Evolutionary conservation across 2,329 filamentous ascomycete genomes (phyloP).

Genomic region (Scedosporium apiospermum): DNA sequence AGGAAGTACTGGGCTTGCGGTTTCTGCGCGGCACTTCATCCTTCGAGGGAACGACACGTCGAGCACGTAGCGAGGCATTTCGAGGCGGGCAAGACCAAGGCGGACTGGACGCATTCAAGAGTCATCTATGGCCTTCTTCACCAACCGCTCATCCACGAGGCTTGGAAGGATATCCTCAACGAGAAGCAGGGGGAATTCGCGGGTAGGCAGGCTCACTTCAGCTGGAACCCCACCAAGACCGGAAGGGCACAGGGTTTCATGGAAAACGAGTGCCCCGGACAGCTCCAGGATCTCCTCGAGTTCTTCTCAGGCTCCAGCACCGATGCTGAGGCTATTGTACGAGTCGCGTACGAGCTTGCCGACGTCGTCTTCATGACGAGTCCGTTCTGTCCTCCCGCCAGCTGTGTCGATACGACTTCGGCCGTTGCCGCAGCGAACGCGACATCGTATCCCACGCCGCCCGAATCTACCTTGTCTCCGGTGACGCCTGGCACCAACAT

Average conservation of each 20-base stretch:
- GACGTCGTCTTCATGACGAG: constrained; percentile 31
- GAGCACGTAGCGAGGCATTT: constrained; percentile 62
- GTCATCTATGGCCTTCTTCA: constrained; percentile 60
- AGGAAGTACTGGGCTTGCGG: constrained; percentile 61
- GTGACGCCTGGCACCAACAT: constrained; percentile 12
- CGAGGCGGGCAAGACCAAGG: constrained; percentile 51
- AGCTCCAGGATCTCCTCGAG: constrained; percentile 55
- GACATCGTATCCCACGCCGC: constrained; percentile 11
- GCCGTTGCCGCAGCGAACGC: constrained; percentile 13
- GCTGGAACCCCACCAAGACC: constrained; percentile 50
- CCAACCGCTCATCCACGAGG: constrained; percentile 50
- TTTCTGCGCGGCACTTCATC: constrained; percentile 54
- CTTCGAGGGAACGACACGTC: constrained; percentile 56
- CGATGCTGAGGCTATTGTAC: constrained; percentile 47
- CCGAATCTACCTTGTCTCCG: constrained; percentile 16
- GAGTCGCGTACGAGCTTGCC: constrained; percentile 48
- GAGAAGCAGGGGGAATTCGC: constrained; percentile 46
- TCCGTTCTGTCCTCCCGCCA: constrained; percentile 18
- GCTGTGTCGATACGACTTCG: neutral
- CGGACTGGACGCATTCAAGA: constrained; percentile 60
- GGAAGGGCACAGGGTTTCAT: constrained; percentile 47
- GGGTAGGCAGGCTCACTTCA: constrained; percentile 47
- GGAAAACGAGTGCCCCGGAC: constrained; percentile 53
- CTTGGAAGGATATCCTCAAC: constrained; percentile 49
- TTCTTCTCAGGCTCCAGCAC: constrained; percentile 51